These are phyloP conservation scores for Mycena amicta DNA, from an alignment of 768 basidiomycete species.

Conservation along the genomic window DNA sequence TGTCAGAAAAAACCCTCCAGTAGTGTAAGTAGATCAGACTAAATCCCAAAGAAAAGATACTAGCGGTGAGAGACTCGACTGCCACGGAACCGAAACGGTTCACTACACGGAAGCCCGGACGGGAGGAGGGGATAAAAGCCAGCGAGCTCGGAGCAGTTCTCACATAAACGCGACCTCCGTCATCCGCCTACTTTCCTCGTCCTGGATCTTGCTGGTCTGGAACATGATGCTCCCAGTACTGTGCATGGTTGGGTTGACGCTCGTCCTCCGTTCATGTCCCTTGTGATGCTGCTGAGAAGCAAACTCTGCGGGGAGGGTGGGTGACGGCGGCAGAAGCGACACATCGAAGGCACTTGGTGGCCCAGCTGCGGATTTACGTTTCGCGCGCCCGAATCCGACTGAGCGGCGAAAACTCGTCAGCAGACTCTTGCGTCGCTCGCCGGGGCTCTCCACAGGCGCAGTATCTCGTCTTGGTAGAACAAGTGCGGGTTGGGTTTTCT, in stretches of 20 bases:
- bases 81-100: too few relatives aligned
- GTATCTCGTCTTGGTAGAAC: neutral
- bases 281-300: neutral
- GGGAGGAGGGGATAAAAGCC: too few relatives aligned
- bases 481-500: neutral
- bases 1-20: too few relatives aligned
- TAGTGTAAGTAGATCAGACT: too few relatives aligned
- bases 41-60: too few relatives aligned
- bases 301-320: neutral
- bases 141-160: too few relatives aligned
- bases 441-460: neutral
- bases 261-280: constrained; percentile 29
- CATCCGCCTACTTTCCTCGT: constrained; percentile 68
- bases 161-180: constrained; percentile 70
- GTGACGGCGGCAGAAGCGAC: constrained; percentile 43
- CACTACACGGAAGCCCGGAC: too few relatives aligned
- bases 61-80: too few relatives aligned
- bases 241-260: constrained; percentile 61
- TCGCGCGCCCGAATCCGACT: constrained; percentile 34
- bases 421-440: neutral
- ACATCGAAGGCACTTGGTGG: constrained; percentile 30
- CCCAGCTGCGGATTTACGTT: constrained; percentile 24
- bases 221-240: constrained; percentile 55
- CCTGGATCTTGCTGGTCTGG: constrained; percentile 56
- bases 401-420: constrained; percentile 50